phyloP scores from a whole-genome alignment of 2,329 filamentous ascomycete genomes.

The Neonectria hederae region DNA sequence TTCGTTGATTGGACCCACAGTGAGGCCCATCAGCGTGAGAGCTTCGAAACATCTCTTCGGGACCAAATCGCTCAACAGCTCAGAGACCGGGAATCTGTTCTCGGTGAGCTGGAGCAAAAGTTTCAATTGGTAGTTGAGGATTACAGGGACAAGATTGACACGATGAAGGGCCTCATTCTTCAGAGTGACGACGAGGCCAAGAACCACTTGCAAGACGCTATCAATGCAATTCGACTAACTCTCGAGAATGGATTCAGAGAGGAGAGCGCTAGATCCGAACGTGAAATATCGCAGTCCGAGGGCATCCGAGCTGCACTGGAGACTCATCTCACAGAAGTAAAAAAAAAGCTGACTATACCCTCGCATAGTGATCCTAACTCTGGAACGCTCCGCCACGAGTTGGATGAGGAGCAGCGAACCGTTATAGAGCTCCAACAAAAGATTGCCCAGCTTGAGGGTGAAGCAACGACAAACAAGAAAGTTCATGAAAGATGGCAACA shows the following conservation, averaged over 20 bases:
- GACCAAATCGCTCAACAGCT: conserved; percentile 32
- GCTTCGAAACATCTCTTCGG: conserved; percentile 17
- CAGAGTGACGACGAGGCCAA: conserved; percentile 27
- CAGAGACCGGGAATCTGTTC: conserved; percentile 29
- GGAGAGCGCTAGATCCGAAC: conserved; percentile 34
- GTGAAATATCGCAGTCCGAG: conserved; percentile 26
- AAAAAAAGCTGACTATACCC: conserved; percentile 25
- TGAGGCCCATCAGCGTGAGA: conserved; percentile 15
- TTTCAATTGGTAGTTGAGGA: conserved; percentile 30
- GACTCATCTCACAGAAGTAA: conserved; percentile 34
- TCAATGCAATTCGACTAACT: conserved; percentile 30
- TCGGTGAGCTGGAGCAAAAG: conserved; percentile 35
- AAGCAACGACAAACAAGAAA: conserved; percentile 28
- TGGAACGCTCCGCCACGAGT: conserved; percentile 15
- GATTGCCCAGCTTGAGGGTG: conserved; percentile 35
- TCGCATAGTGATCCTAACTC: neutral
- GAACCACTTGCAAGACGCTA: conserved; percentile 27
- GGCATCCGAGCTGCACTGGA: conserved; percentile 27
- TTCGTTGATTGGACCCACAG: conserved; percentile 22
- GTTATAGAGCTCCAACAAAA: conserved; percentile 28
- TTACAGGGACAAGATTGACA: conserved; percentile 32
- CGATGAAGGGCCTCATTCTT: conserved; percentile 19
- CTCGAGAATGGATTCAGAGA: conserved; percentile 38
- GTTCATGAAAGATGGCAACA: conserved; percentile 41
- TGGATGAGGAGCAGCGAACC: conserved; percentile 26